Percentiles rank a stretch among this genome's conserved stretches.
These are phyloP conservation scores for Clavaria fumosa DNA, from an alignment of 768 basidiomycete species.

Conservation along the genomic window DNA sequence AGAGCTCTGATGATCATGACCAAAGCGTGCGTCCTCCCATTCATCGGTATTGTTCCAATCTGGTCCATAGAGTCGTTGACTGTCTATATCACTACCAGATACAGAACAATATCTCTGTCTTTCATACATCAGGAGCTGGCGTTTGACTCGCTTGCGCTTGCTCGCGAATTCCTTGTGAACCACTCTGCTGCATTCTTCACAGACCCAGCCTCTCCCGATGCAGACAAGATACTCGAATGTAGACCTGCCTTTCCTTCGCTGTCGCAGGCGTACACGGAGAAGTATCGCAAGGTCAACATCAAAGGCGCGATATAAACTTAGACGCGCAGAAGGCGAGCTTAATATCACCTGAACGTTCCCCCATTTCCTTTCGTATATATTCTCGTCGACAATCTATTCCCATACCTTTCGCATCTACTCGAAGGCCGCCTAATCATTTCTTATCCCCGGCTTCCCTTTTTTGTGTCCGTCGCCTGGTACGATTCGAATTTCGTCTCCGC, in stretches of 20 bases:
- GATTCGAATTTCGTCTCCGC: too few relatives aligned
- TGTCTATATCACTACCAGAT: conserved; percentile 34
- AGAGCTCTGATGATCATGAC: conserved; percentile 79
- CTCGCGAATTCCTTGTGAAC: conserved; percentile 52
- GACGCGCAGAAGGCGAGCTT: too few relatives aligned
- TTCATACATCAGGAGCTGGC: conserved; percentile 74
- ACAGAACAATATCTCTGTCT: conserved; percentile 57
- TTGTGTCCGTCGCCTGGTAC: too few relatives aligned
- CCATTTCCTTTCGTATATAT: too few relatives aligned
- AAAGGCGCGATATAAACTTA: conserved; percentile 85
- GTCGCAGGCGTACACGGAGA: conserved; percentile 53
- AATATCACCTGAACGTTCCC: too few relatives aligned
- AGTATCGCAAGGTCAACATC: conserved; percentile 77
- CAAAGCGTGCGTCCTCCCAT: conserved; percentile 58
- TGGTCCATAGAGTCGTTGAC: too few relatives aligned
- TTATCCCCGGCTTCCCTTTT: too few relatives aligned
- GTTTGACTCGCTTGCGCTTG: conserved; percentile 52
- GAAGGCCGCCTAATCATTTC: too few relatives aligned
- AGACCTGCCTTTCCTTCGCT: conserved; percentile 43
- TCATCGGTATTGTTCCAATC: neutral
- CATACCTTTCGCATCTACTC: too few relatives aligned
- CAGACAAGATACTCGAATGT: conserved; percentile 57
- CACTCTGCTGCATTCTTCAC: conserved; percentile 56
- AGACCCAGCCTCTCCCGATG: conserved; percentile 46
- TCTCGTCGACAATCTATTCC: too few relatives aligned